Evolutionary conservation across 2,329 filamentous ascomycete species (phyloP).

Genomic region (Curvularia spicifera): DNA sequence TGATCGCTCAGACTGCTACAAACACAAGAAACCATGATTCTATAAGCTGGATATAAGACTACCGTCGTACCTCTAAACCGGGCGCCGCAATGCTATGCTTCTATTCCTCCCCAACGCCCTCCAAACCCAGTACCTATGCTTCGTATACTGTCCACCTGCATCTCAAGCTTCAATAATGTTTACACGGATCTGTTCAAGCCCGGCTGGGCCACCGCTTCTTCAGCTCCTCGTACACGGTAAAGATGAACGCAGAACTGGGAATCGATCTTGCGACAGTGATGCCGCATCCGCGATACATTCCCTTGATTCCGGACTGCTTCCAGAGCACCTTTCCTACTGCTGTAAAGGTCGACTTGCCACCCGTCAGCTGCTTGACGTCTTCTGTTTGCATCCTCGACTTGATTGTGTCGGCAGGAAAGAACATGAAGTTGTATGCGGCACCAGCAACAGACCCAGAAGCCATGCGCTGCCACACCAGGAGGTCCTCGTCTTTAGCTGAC

Average conservation of each 20-base stretch:
- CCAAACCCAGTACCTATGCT: slow-evolving; percentile 16
- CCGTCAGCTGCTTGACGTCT: slow-evolving; percentile 64
- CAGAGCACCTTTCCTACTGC: slow-evolving; percentile 76
- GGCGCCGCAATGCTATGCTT: slow-evolving; percentile 11
- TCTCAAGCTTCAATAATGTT: neutral
- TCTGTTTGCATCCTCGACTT: slow-evolving; percentile 97
- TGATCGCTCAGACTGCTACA: neutral
- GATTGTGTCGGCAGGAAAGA: slow-evolving; percentile 96
- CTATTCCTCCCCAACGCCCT: slow-evolving; percentile 14
- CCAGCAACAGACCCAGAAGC: slow-evolving; percentile 85
- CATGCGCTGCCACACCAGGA: slow-evolving; percentile 87
- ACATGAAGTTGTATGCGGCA: slow-evolving; percentile 94
- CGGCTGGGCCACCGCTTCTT: slow-evolving; percentile 58
- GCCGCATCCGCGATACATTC: slow-evolving; percentile 91
- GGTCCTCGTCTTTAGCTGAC: slow-evolving; percentile 56
- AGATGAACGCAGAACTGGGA: slow-evolving; percentile 97
- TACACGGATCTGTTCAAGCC: slow-evolving; percentile 8
- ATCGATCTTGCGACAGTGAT: slow-evolving; percentile 88
- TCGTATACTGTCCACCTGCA: neutral
- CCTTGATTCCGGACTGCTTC: slow-evolving; percentile 79
- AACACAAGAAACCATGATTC: neutral
- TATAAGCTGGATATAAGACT: slow-evolving; percentile 11
- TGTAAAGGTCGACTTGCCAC: slow-evolving; percentile 70
- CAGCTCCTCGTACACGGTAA: slow-evolving; percentile 90
- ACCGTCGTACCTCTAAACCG: slow-evolving; percentile 20